A percentile compares a stretch with the other conserved stretches of the same genome.
These are phyloP conservation scores for Puccinia horiana DNA, from an alignment of 1,284 basidiomycete genomes.

Conservation along the genomic window DNA sequence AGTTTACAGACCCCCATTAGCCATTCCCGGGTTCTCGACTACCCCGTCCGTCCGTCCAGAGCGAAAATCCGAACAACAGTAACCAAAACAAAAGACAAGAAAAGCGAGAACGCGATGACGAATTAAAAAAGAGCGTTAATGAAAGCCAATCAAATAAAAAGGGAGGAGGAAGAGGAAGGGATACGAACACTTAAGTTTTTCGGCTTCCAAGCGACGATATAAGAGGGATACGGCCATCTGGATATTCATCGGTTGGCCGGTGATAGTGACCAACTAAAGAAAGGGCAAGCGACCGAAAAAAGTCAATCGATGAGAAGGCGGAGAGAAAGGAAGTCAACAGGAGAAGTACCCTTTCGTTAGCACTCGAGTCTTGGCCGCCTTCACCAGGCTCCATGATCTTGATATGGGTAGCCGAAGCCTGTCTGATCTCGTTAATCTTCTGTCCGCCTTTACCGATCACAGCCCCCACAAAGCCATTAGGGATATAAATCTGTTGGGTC, in stretches of 20 bases:
- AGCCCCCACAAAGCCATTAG: conserved; percentile 85
- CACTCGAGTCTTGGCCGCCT: conserved; percentile 62
- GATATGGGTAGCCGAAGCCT: conserved; percentile 89
- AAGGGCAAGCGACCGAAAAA: no score
- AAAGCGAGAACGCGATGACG: not conserved
- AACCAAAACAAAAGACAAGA: no score
- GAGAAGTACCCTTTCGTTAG: conserved; percentile 66
- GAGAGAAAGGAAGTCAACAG: conserved; percentile 51
- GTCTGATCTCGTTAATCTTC: conserved; percentile 98
- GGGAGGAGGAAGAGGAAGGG: not conserved
- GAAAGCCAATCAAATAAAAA: not conserved
- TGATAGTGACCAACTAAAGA: conserved; percentile 76
- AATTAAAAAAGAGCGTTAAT: not conserved
- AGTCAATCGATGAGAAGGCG: not conserved
- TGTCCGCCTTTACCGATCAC: conserved; percentile 96
- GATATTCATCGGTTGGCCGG: conserved; percentile 88
- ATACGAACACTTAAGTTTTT: conserved; percentile 45
- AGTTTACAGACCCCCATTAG: no score
- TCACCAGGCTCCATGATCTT: conserved; percentile 98
- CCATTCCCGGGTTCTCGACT: no score
- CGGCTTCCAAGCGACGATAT: conserved; percentile 65
- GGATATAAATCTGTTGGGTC: conserved; percentile 98
- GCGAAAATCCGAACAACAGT: no score
- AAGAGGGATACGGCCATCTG: conserved; percentile 93
- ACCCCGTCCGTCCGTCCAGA: no score